phyloP scores from a whole-genome alignment of 148 eudicot species.

The Camellia sinensis region DNA sequence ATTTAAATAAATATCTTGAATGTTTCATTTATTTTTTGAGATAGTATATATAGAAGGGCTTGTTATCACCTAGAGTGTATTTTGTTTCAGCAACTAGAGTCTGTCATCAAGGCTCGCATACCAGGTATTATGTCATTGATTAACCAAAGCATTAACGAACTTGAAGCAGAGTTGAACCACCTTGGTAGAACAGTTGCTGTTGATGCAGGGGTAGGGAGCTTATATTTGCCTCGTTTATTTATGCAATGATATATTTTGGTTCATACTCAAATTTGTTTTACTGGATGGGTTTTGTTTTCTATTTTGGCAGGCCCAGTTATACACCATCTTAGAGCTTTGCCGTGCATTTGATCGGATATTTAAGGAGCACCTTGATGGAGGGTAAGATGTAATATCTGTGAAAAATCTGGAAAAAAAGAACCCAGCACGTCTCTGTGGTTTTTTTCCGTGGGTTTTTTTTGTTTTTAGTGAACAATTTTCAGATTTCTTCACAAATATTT shows the following conservation, averaged over 20 bases:
- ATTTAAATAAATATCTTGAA: background rate
- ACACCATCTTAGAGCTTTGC: conserved; percentile 71
- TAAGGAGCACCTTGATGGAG: conserved; percentile 88
- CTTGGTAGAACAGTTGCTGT: conserved; percentile 55
- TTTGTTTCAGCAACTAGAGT: conserved; percentile 50
- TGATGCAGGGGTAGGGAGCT: conserved; percentile 54
- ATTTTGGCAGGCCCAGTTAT: conserved; percentile 66
- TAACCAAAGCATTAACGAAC: conserved; percentile 44
- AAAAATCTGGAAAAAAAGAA: too few species aligned
- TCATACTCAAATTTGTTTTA: background rate
- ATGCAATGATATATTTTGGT: background rate
- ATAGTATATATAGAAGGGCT: background rate
- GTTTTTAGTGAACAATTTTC: too few species aligned
- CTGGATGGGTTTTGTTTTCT: background rate
- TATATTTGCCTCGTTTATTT: background rate
- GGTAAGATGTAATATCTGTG: conserved; percentile 38
- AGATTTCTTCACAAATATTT: too few species aligned
- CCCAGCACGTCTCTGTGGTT: too few species aligned
- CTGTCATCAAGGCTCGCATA: conserved; percentile 43
- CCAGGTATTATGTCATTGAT: conserved; percentile 49
- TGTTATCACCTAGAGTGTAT: background rate
- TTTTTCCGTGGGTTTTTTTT: too few species aligned
- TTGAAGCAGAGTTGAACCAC: conserved; percentile 48
- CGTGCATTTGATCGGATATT: conserved; percentile 81
- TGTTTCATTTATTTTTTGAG: background rate